Evolutionary conservation across 2,329 filamentous ascomycete genomes (phyloP), one percentile per base, ranked within the genome.

Genomic region (Neopestalotiopsis sp.): DNA sequence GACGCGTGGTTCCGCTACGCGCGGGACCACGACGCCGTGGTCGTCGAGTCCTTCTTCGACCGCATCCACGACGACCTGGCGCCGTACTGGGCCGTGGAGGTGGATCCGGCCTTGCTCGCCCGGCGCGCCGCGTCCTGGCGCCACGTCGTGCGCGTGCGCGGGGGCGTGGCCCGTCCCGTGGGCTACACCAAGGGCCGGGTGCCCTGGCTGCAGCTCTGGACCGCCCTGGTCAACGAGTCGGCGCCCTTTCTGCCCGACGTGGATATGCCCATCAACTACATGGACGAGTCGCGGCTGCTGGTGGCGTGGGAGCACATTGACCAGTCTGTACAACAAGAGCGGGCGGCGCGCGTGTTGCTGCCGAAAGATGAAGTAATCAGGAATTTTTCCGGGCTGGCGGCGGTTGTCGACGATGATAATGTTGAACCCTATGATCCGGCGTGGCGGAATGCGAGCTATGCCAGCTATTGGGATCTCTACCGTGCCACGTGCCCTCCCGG

Each of bases 31-130:
- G 79, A 88, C 45, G 85, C 87, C n/a, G 78, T 90, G 67, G 81
- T 90, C 10, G 82, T 91, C 53, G 89, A 91, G 73, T 86, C 89
- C 67, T 91, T 88, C 73, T 91, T 90, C 78, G 87, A 90, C 74
- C 88, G 89, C 69, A 88, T 91, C 68, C 89, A 90, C 79, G 85
- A 89, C 71, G 89, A 91, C 74, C 74, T 91, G 66, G 81, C 85
- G 61, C 89, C 89, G 1, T 90, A 88, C 73, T 91, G 88, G 89
- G 87, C 82, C 1, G 77, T 89, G 42, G 84, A 87, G 1, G 77
- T 89, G 42, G 84, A 87, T 40, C 77, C 82, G 24, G 24, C 20
- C 77, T 79, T 40, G 79, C 81, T 81, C 12, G 77, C 77, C 61
- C 72, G 75, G 45, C 79, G 81, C 53, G 83, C 85, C 61, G 76